A percentile compares a stretch with the other conserved stretches of the same genome.
Conservation (phyloP, 768 basidiomycete species). For the Megacollybia marginata region DNA sequence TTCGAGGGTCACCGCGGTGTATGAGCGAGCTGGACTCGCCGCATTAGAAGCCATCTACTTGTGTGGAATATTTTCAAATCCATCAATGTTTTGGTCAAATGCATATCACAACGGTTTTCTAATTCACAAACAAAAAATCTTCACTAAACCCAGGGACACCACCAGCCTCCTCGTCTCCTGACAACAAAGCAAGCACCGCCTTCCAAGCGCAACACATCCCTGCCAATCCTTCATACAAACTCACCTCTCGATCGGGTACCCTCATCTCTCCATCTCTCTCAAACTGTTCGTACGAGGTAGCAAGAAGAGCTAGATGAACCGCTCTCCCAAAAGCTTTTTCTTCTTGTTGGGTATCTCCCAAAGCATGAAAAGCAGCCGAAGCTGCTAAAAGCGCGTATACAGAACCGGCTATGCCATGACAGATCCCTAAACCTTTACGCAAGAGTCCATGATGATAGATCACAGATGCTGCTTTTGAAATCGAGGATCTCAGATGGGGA, state of each 20-base stretch:
- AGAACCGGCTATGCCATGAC: slow-evolving; percentile 51
- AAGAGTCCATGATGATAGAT: slow-evolving; percentile 43
- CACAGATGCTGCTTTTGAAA: slow-evolving; percentile 31
- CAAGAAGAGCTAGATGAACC: slow-evolving; percentile 40
- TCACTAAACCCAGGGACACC: slow-evolving; percentile 3
- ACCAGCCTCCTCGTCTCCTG: slow-evolving; percentile 5
- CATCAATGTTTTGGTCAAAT: no score
- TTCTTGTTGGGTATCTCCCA: slow-evolving; percentile 2
- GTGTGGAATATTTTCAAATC: no score
- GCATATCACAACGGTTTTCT: no score
- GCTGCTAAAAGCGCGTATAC: slow-evolving; percentile 45
- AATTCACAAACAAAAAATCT: no score
- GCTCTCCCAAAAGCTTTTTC: slow-evolving; percentile 28
- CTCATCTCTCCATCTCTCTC: slow-evolving; percentile 31
- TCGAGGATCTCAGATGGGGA: slow-evolving; percentile 21
- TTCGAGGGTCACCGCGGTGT: no score
- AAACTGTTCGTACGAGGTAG: slow-evolving; percentile 20
- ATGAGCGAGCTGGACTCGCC: no score
- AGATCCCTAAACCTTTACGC: slow-evolving; percentile 52
- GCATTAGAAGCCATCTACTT: no score
- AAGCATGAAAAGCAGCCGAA: slow-evolving; percentile 33
- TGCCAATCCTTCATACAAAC: slow-evolving; percentile 50
- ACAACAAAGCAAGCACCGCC: slow-evolving; percentile 30
- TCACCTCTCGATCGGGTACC: slow-evolving; percentile 44
- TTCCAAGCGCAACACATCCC: slow-evolving; percentile 55